phyloP scores from a whole-genome alignment of 345 rosid species.

The Eucalyptus tenuipes region DNA sequence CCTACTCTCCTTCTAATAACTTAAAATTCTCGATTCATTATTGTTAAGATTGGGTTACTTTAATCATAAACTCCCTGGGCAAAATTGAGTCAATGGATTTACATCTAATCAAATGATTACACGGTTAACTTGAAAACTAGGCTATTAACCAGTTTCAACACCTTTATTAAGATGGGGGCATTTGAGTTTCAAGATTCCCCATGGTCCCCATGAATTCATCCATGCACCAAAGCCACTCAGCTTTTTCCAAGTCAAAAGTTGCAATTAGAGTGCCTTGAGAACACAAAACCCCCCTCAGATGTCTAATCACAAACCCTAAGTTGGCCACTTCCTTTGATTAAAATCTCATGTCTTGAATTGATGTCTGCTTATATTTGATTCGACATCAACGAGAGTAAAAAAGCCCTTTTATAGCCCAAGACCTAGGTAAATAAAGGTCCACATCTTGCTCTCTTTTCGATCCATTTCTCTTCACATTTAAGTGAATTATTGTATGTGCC shows the following conservation, averaged over 20 bases:
- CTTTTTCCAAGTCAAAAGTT: slow-evolving; percentile 30
- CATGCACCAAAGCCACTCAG: slow-evolving; percentile 6
- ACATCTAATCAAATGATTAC: neutral
- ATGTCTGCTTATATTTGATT: slow-evolving; percentile 2
- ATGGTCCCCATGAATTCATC: slow-evolving; percentile 4
- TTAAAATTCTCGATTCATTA: neutral
- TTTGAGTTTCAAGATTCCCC: slow-evolving; percentile 3
- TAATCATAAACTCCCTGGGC: neutral
- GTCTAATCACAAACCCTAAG: slow-evolving; percentile 8
- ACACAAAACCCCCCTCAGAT: neutral
- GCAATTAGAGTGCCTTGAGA: slow-evolving; percentile 27
- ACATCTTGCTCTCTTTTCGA: neutral
- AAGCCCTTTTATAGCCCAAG: neutral
- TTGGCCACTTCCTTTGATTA: neutral
- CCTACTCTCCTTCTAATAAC: neutral
- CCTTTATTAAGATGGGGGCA: neutral
- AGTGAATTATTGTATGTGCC: neutral
- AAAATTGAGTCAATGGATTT: neutral
- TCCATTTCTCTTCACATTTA: neutral
- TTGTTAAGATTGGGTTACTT: neutral
- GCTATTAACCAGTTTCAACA: neutral
- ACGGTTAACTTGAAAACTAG: slow-evolving; percentile 13
- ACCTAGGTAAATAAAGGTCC: neutral
- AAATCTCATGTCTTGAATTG: slow-evolving; percentile 12
- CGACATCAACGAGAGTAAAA: slow-evolving; percentile 4